Conservation (phyloP, 2,329 filamentous ascomycete genomes). For the Ustulina deusta region DNA sequence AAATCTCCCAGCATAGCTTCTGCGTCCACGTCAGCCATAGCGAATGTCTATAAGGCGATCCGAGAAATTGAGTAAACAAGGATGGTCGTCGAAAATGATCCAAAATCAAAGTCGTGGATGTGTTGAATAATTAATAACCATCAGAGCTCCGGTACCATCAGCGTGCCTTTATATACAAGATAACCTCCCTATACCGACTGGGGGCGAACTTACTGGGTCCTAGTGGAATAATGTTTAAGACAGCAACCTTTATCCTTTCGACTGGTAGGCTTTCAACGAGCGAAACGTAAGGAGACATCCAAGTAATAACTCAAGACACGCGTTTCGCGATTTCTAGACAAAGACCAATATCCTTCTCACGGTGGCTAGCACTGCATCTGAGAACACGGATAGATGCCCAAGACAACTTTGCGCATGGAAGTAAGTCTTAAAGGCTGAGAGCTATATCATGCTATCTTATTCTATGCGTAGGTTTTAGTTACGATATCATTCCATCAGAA, state of each 20-base stretch:
- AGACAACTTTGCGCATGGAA: too few relatives aligned
- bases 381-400: too few relatives aligned
- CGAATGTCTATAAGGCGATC: neutral
- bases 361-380: neutral
- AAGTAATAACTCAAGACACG: neutral
- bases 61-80: neutral
- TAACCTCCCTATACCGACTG: neutral
- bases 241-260: neutral
- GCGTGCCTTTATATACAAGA: constrained; percentile 1
- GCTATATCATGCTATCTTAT: neutral
- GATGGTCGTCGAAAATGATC: neutral
- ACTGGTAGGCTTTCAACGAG: neutral
- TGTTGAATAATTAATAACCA: neutral
- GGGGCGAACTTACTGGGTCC: neutral
- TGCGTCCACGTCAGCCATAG: neutral
- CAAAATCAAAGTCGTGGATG: neutral
- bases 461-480: neutral
- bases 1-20: too few relatives aligned
- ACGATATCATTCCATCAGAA: neutral
- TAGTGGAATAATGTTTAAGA: neutral
- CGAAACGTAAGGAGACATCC: too few relatives aligned
- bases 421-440: too few relatives aligned
- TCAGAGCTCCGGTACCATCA: neutral
- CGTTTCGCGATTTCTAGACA: neutral
- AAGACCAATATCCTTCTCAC: neutral